These are phyloP conservation scores for Pseudevernia furfuracea DNA, from an alignment of 495 filamentous ascomycete species.

Conservation along the genomic window DNA sequence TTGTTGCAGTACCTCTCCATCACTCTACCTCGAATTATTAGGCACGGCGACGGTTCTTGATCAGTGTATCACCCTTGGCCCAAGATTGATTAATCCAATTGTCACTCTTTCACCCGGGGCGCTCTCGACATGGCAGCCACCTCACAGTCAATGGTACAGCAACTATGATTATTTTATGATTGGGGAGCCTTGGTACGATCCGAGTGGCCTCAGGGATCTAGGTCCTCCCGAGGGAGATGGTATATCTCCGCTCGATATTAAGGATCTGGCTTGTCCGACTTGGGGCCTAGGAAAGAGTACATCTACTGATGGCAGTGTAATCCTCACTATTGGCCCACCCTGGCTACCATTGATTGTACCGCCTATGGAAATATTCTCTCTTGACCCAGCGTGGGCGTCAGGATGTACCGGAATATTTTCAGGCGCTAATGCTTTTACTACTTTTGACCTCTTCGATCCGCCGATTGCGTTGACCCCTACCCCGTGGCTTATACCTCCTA, in stretches of 20 bases:
- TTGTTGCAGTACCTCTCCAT: constrained; percentile 18
- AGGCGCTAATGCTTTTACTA: neutral
- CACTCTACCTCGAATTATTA: constrained; percentile 15
- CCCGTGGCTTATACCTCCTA: neutral
- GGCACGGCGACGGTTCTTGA: constrained; percentile 5
- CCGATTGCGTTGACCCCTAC: neutral
- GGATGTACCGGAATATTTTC: neutral
- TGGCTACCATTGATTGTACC: constrained; percentile 12
- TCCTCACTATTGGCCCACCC: constrained; percentile 14
- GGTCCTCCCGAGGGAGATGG: neutral
- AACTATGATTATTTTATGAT: neutral
- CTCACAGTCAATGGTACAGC: too few species aligned
- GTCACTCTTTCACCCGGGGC: constrained; percentile 9
- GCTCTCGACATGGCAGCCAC: constrained; percentile 11
- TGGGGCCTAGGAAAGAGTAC: constrained; percentile 1
- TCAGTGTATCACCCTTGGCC: constrained; percentile 10
- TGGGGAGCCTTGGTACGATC: neutral
- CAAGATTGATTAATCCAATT: neutral
- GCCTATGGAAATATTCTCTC: constrained; percentile 3
- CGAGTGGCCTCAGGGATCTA: too few species aligned
- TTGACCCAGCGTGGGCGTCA: constrained; percentile 6
- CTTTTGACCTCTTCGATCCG: neutral
- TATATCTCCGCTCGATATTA: neutral
- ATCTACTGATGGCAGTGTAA: neutral
- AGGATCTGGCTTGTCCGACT: constrained; percentile 12